Evolutionary conservation across 129 eudicot species (phyloP).

Genomic region (Pulicaria dysenterica): DNA sequence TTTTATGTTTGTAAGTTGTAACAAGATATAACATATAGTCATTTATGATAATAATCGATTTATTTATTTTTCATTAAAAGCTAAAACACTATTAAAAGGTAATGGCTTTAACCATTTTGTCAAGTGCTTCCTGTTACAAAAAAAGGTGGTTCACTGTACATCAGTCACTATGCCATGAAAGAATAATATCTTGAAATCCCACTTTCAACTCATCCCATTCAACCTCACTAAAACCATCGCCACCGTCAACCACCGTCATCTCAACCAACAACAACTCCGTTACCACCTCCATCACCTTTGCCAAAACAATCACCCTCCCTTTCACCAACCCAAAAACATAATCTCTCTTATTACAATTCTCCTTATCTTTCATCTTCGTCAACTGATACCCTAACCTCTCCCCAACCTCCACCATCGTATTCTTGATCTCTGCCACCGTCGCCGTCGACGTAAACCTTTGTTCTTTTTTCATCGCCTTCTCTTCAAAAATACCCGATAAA

Average conservation of each 20-base stretch:
- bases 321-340: constrained; percentile 50
- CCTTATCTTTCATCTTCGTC: constrained; percentile 45
- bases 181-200: constrained; percentile 56
- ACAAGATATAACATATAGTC: not conserved
- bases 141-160: constrained; percentile 38
- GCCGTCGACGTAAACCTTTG: constrained; percentile 52
- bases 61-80: constrained; percentile 8
- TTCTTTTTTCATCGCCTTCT: constrained; percentile 38
- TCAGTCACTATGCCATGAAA: constrained; percentile 47
- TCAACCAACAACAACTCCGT: constrained; percentile 67
- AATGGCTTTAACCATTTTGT: constrained; percentile 4
- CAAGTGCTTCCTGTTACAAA: not conserved
- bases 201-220: constrained; percentile 67
- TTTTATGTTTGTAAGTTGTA: not conserved
- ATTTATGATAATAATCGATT: not conserved
- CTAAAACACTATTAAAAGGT: constrained; percentile 8
- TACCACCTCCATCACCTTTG: constrained; percentile 58
- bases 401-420: constrained; percentile 54
- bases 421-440: constrained; percentile 47
- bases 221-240: constrained; percentile 47
- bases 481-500: constrained; percentile 69
- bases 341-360: not conserved
- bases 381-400: constrained; percentile 51
- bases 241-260: constrained; percentile 57
- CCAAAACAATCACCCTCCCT: constrained; percentile 51